Percentiles rank a stretch among this genome's conserved stretches.
phyloP scores from a whole-genome alignment of 2,329 filamentous ascomycete genomes.

The Arthrobotrys iridis region DNA sequence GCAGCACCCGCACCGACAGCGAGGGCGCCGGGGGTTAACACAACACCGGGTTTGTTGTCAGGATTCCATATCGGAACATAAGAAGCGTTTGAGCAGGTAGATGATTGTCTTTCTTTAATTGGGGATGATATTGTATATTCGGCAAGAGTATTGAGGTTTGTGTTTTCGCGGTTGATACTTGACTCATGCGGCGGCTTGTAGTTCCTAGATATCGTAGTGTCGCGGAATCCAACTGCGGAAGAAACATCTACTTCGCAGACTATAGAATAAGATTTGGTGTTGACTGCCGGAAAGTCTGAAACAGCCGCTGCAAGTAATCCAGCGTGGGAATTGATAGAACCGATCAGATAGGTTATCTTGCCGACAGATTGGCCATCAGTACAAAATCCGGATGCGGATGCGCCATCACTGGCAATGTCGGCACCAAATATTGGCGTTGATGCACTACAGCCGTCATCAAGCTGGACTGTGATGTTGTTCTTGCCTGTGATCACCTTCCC shows the following conservation, averaged over 20 bases:
- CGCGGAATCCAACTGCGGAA: constrained; percentile 35
- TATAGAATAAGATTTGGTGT: constrained; percentile 40
- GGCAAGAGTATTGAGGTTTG: constrained; percentile 29
- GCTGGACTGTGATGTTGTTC: constrained; percentile 43
- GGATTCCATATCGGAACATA: constrained; percentile 41
- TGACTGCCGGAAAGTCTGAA: constrained; percentile 29
- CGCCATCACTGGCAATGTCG: constrained; percentile 32
- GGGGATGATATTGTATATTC: constrained; percentile 44
- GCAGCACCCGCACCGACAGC: constrained; percentile 44
- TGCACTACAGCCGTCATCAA: constrained; percentile 36
- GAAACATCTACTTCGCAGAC: constrained; percentile 46
- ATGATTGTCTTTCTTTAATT: neutral
- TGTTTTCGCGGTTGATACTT: constrained; percentile 27
- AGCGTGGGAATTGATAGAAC: constrained; percentile 44
- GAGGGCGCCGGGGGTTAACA: constrained; percentile 35
- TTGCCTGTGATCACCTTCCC: constrained; percentile 21
- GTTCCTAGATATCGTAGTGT: constrained; percentile 45
- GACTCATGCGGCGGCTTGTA: constrained; percentile 46
- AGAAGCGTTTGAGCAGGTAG: constrained; percentile 20
- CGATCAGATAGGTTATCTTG: constrained; percentile 42
- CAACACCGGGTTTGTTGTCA: constrained; percentile 23
- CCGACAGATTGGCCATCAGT: constrained; percentile 9
- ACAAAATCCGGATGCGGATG: constrained; percentile 42
- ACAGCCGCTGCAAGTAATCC: constrained; percentile 27
- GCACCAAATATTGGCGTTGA: constrained; percentile 50